A percentile compares a stretch with the other conserved stretches of the same genome.
These are phyloP conservation scores for Diaporthe ampelina DNA, from an alignment of 2,329 filamentous ascomycete genomes.

Conservation along the genomic window DNA sequence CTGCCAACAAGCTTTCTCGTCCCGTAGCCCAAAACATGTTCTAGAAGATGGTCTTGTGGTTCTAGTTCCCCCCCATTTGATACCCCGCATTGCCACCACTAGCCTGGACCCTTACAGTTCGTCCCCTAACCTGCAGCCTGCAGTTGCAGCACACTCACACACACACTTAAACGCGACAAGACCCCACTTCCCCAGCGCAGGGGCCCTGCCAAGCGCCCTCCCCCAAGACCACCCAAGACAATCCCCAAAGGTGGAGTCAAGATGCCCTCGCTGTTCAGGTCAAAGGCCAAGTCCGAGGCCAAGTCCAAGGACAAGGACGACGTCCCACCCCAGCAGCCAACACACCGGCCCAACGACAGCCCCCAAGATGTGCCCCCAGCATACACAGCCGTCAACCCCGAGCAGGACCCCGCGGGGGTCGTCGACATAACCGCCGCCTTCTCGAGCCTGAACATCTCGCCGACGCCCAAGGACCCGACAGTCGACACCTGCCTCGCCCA, in stretches of 20 bases:
- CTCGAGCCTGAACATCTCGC: slow-evolving; percentile 53
- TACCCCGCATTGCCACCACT: neutral
- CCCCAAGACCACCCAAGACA: slow-evolving; percentile 11
- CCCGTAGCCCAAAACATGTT: neutral
- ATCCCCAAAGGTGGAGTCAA: neutral
- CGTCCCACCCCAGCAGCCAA: slow-evolving; percentile 1
- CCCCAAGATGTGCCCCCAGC: neutral
- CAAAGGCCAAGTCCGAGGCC: slow-evolving; percentile 5
- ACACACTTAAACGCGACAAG: neutral
- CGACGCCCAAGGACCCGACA: slow-evolving; percentile 53
- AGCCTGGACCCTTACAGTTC: too few relatives aligned
- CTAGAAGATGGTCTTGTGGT: neutral
- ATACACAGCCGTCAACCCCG: neutral
- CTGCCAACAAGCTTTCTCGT: neutral
- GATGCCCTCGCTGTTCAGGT: slow-evolving; percentile 30
- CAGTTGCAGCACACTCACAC: too few relatives aligned
- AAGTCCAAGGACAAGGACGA: neutral
- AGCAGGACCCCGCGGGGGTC: slow-evolving; percentile 43
- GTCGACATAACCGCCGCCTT: slow-evolving; percentile 58
- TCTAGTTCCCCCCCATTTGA: too few relatives aligned
- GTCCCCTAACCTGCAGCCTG: too few relatives aligned
- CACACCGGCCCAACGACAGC: neutral
- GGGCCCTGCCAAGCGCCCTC: neutral
- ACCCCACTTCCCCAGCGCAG: slow-evolving; percentile 10
- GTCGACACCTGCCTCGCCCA: slow-evolving; percentile 77